phyloP scores from a whole-genome alignment of 768 basidiomycete species.

The Pisolithus tinctorius region DNA sequence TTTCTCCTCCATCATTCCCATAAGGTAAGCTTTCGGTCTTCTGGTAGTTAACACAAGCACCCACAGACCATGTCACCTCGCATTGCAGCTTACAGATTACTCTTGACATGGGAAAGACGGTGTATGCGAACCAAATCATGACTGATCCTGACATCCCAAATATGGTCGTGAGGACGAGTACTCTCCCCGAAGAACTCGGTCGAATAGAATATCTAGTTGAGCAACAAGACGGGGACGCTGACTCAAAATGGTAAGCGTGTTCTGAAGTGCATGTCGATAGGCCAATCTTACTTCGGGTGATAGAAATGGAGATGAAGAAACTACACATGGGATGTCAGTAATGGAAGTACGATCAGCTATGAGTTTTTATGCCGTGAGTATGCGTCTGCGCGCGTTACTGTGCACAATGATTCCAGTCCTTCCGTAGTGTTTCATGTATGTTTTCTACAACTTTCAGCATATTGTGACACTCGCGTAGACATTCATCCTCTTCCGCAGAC shows the following conservation, averaged over 20 bases:
- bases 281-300: neutral
- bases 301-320: conserved; percentile 99
- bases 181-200: conserved; percentile 93
- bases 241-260: conserved; percentile 82
- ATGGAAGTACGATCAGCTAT: too few species aligned
- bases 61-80: neutral
- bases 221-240: conserved; percentile 96
- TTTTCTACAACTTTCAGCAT: too few species aligned
- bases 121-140: conserved; percentile 95
- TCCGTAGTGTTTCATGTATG: too few species aligned
- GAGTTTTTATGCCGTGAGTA: too few species aligned
- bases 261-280: neutral
- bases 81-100: conserved; percentile 83
- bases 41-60: neutral
- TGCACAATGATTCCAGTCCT: too few species aligned
- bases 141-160: conserved; percentile 87
- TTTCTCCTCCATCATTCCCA: conserved; percentile 98
- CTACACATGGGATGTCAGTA: conserved; percentile 97
- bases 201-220: conserved; percentile 92
- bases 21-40: conserved; percentile 59
- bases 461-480: too few species aligned
- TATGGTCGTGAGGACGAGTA: conserved; percentile 96
- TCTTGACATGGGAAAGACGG: conserved; percentile 98
- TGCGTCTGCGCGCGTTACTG: too few species aligned
- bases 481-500: too few species aligned